Base-by-base conservation (phyloP, 805 yeast genomes). In the Zygosaccharomyces kombuchaensis region DNA sequence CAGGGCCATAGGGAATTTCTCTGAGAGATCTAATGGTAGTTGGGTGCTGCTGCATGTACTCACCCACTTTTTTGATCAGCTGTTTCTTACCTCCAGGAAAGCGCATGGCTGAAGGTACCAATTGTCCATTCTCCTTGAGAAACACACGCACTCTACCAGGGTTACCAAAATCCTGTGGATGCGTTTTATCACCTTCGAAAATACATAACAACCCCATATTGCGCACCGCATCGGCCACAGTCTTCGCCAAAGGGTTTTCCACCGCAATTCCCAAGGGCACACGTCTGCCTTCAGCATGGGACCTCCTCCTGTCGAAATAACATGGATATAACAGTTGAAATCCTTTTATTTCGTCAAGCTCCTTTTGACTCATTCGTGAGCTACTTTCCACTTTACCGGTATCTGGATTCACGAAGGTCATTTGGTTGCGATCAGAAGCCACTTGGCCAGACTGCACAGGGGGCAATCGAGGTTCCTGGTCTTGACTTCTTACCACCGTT, bases 121-220 rank as follows among this genome's bases (percentile, higher is more conserved):
- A 62, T 22, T 65, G 56, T 1, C 79, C 81, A 9, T 74, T 66
- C 39, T 76, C 75, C 57, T 80, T 83, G 34, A 87, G 54, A 36
- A 80, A 70, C 17, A 89, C 84, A 54, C 96, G 78, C 29, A 93
- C 90, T 58, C 98, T 76, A n/a, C 99, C 99, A 4, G 97, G 95
- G 61, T 91, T 91, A 54, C 98, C 95, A 76, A 84, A 93, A 67
- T 91, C 98, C 65, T 90, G 96, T 9, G 98, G 98, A 67, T 91
- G 99, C 1, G 84, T 67, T 69, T 89, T 93, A 48, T 84, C 87
- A 50, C 91, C 81, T 66, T 87, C 93, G 47, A 81, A 72, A 35
- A 83, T 71, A 31, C 68, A 65, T 3, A 58, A 51, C 23, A 70
- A 47, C 10, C 65, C 63, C 14, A 73, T 41, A 4, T 53, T 36